Conservation (phyloP, 2,329 filamentous ascomycete genomes). For the Domatiomyces catenatus region DNA sequence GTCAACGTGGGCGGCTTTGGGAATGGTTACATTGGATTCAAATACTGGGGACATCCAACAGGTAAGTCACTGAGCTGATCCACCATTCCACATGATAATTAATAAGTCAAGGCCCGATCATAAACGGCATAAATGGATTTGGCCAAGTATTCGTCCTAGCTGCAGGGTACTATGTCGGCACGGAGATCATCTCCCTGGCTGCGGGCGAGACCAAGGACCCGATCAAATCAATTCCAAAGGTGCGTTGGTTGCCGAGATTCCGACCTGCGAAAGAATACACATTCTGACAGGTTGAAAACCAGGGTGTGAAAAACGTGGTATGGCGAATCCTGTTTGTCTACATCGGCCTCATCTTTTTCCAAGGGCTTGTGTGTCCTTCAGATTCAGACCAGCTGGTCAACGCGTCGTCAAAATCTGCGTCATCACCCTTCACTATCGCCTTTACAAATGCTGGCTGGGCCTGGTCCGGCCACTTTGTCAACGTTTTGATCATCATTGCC, state of each 20-base stretch:
- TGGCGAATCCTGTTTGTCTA: constrained; percentile 42
- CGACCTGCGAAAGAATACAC: constrained; percentile 18
- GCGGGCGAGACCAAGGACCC: constrained; percentile 42
- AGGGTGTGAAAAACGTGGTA: constrained; percentile 34
- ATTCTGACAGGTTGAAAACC: constrained; percentile 26
- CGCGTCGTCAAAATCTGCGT: constrained; percentile 21
- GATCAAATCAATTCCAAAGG: constrained; percentile 37
- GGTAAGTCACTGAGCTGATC: not conserved
- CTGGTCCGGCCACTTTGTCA: constrained; percentile 56
- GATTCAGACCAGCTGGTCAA: constrained; percentile 18
- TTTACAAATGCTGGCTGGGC: constrained; percentile 25
- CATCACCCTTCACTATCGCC: constrained; percentile 38
- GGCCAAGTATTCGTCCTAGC: constrained; percentile 24
- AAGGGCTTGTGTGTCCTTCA: constrained; percentile 39
- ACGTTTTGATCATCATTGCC: constrained; percentile 59
- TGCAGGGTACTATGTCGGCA: constrained; percentile 24
- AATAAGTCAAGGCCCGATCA: constrained; percentile 17
- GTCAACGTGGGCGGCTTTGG: constrained; percentile 24
- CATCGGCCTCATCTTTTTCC: constrained; percentile 20
- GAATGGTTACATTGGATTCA: constrained; percentile 44
- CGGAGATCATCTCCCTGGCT: constrained; percentile 40
- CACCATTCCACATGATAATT: not conserved
- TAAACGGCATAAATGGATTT: constrained; percentile 24
- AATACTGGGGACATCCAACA: constrained; percentile 54
- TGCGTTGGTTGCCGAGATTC: constrained; percentile 24